phyloP scores from a whole-genome alignment of 2,329 filamentous ascomycete species.

The Microsporum ferrugineum region DNA sequence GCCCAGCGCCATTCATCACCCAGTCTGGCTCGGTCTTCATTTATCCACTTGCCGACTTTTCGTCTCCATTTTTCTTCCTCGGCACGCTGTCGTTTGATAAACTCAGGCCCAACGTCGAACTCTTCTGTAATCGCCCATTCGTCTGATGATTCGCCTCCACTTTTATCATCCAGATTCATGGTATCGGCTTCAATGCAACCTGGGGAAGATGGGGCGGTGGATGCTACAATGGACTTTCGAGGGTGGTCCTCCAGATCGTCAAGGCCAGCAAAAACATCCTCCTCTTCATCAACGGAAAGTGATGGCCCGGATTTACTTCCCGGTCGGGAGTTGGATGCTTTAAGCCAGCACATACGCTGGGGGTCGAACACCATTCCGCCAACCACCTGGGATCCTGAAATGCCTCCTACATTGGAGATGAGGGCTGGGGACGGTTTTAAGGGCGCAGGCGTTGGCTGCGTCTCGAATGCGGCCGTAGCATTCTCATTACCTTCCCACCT shows the following conservation, averaged over 20 bases:
- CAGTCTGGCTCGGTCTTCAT: conserved; percentile 38
- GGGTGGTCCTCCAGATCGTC: conserved; percentile 69
- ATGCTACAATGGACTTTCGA: conserved; percentile 15
- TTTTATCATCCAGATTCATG: conserved; percentile 29
- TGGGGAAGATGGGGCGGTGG: conserved; percentile 3
- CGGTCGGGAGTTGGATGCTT: conserved; percentile 46
- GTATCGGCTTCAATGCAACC: conserved; percentile 20
- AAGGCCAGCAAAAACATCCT: conserved; percentile 91
- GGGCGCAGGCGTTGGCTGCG: conserved; percentile 34
- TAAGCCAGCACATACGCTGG: conserved; percentile 94
- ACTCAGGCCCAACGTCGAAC: conserved; percentile 93
- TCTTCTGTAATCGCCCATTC: conserved; percentile 88
- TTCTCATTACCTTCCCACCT: conserved; percentile 97
- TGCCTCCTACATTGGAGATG: conserved; percentile 78
- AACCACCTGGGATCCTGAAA: conserved; percentile 82
- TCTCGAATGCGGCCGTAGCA: conserved; percentile 65
- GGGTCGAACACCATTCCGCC: conserved; percentile 99
- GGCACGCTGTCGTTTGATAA: conserved; percentile 74
- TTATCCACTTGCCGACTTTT: conserved; percentile 79
- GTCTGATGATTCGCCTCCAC: conserved; percentile 41
- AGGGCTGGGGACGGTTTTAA: conserved; percentile 50
- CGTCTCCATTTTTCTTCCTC: conserved; percentile 86
- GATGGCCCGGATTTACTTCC: conserved; percentile 29
- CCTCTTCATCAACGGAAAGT: conserved; percentile 60
- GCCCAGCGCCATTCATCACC: conserved; percentile 65